These are phyloP conservation scores for Carex cristatella DNA, from an alignment of 176 grass and related monocot genomes.

Conservation along the genomic window DNA sequence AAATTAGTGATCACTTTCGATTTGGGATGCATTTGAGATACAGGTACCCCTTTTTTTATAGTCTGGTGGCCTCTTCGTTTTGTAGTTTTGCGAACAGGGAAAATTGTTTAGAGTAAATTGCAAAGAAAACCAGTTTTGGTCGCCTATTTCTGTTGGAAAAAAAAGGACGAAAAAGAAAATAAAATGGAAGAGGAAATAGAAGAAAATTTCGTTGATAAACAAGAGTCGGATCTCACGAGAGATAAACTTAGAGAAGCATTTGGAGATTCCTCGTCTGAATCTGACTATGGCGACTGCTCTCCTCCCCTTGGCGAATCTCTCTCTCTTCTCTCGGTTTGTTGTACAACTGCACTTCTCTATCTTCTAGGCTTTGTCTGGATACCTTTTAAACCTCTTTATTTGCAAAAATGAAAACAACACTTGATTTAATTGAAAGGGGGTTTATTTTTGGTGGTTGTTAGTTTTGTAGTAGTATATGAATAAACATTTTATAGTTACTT, in stretches of 20 bases:
- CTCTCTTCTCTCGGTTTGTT: constrained; percentile 16
- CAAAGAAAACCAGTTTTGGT: neutral
- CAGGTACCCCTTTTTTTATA: no score
- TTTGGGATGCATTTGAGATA: no score
- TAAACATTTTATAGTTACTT: neutral
- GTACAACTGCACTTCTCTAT: neutral
- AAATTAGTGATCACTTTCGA: no score
- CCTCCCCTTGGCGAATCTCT: neutral
- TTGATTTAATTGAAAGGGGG: neutral
- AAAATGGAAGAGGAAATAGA: neutral
- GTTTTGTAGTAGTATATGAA: neutral
- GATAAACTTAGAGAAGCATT: constrained; percentile 17
- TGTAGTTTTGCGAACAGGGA: neutral
- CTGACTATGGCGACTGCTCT: neutral
- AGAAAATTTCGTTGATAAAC: neutral
- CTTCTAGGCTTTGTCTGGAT: neutral
- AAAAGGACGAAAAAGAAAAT: neutral
- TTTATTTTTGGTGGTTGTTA: neutral
- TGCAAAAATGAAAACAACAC: neutral
- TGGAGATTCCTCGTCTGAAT: constrained; percentile 14
- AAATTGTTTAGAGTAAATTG: neutral
- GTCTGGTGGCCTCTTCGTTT: no score
- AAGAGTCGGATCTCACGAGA: neutral
- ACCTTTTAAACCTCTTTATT: neutral
- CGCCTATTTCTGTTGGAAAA: neutral